Evolutionary conservation across 1,139 yeast genomes (phyloP).

Genomic region (Suhomyces chickasaworum): DNA sequence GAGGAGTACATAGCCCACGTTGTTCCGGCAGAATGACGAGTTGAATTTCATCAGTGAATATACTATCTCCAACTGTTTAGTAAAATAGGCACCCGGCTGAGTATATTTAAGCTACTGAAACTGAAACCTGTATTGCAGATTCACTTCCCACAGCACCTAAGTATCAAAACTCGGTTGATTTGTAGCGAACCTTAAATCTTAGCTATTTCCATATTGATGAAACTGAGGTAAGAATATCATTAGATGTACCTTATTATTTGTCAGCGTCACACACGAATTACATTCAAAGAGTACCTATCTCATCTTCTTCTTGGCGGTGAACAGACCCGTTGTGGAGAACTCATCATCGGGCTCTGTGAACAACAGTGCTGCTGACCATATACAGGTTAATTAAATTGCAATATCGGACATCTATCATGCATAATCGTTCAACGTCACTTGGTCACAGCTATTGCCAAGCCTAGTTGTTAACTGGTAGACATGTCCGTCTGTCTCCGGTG

Average conservation of each 20-base stretch:
- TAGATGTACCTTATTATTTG: background rate
- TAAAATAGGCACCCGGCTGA: too few species aligned
- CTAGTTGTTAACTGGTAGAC: background rate
- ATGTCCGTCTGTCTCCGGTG: background rate
- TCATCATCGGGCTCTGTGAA: background rate
- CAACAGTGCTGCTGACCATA: background rate
- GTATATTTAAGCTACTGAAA: too few species aligned
- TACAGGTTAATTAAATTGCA: background rate
- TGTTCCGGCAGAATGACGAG: slow-evolving; percentile 16
- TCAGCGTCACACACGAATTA: background rate
- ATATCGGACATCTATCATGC: background rate
- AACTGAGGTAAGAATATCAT: background rate
- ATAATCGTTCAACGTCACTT: background rate
- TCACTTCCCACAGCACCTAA: too few species aligned
- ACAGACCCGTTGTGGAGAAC: background rate
- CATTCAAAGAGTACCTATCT: background rate
- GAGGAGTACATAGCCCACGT: slow-evolving; percentile 29
- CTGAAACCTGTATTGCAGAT: too few species aligned
- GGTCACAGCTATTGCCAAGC: background rate
- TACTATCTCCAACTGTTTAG: background rate
- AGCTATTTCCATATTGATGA: too few species aligned
- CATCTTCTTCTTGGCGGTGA: background rate
- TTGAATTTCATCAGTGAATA: background rate
- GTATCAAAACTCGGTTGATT: too few species aligned
- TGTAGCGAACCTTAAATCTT: too few species aligned